Evolutionary conservation across 2,329 filamentous ascomycete species (phyloP), one percentile per base, ranked within the genome.

Genomic region (Hypoxylon sp.): DNA sequence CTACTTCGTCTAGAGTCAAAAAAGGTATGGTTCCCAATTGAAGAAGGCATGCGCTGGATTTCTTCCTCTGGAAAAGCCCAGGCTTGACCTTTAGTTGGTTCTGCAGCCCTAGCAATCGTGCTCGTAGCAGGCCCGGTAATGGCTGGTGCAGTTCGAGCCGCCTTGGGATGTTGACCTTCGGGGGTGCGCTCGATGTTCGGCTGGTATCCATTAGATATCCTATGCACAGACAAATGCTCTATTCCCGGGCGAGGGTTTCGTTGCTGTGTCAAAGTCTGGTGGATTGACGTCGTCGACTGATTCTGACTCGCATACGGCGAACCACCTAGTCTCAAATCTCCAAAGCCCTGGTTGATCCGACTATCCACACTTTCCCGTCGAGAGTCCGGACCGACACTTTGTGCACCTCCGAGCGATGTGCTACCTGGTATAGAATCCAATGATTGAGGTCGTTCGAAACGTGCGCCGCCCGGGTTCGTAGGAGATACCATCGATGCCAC

Each of bases 11-110:
- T 85, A 9, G 92, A 94, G 60, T 90, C 87, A 48, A 86, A 81
- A 38, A 87, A 87, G 51, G 83, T 80, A 72, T 82, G 76, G 79
- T 76, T 79, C 75, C 84, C 73, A 81, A 82, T 84, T 36, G 79
- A 82, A 63, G 76, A 84, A 5, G 82, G 80, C 51, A 83, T 75
- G 60, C 85, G 80, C 64, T 87, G 84, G 2, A 91, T 88, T 57
- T 90, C 87, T 59, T 91, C 89, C 75, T 93, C 92, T 1, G 92
- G 92, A 73, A 94, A 94, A 71, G 92, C 92, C 92, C 92, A 95
- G 3, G 92, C 90, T 77, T 91, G 92, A 76, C 92, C 92, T 78
- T 93, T 93, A 10, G 91, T 94, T 4, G 92, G 92, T 77, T 93
- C 91, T 30, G 91, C 90, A 41, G 92, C 92, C 72, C 83, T 90